These are phyloP conservation scores for Pyrus hybrid DNA, from an alignment of 331 rosid species.

Conservation along the genomic window DNA sequence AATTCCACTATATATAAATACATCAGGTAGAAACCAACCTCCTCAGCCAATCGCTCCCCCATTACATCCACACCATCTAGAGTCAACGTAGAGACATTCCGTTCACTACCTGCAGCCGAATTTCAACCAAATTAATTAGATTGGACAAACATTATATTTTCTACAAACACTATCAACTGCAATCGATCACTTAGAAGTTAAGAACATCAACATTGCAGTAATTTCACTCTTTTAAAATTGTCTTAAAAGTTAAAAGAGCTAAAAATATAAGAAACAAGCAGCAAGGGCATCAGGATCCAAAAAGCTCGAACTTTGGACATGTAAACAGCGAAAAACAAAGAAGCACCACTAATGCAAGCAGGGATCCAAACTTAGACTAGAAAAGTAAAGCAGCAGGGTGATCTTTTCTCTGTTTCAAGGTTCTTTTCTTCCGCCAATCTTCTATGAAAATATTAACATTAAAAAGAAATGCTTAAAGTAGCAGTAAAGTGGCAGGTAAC, in stretches of 20 bases:
- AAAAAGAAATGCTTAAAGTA: not conserved
- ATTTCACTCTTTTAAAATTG: not conserved
- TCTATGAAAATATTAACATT: not conserved
- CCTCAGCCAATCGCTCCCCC: constrained; percentile 86
- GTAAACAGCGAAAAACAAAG: not conserved
- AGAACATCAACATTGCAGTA: not conserved
- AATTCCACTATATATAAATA: not conserved
- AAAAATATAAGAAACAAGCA: not conserved
- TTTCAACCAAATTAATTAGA: not conserved
- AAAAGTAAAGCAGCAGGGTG: not conserved
- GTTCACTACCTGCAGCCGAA: constrained; percentile 67
- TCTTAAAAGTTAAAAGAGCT: not conserved
- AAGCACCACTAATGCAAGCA: too few relatives aligned
- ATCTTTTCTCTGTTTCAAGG: not conserved
- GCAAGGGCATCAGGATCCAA: not conserved
- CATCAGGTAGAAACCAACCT: constrained; percentile 41
- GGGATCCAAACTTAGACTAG: not conserved
- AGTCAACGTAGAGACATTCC: constrained; percentile 64
- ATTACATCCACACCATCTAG: constrained; percentile 96
- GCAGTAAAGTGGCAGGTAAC: not conserved
- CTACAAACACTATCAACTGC: not conserved
- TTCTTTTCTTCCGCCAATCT: not conserved
- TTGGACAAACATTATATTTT: not conserved
- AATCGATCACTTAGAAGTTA: not conserved
- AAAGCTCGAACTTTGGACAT: not conserved